Evolutionary conservation across 2,329 filamentous ascomycete genomes (phyloP), one percentile per base, ranked within the genome.

Genomic region (Nemania serpens): DNA sequence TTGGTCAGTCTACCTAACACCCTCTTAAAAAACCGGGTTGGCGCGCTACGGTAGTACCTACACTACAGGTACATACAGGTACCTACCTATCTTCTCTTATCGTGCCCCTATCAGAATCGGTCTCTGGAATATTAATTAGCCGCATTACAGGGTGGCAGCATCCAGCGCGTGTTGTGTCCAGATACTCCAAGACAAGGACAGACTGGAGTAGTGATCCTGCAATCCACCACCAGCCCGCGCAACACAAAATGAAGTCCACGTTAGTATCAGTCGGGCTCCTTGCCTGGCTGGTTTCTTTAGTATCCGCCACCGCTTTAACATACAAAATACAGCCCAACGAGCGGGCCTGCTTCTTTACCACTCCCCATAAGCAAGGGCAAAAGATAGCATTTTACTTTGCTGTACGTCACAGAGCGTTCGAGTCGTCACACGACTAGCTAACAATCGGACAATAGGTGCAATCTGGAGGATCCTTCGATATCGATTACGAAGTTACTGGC

Each of bases 361-460:
- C 87, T 68, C 89, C 94, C 57, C 87, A 93, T 66, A 86, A 90
- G 75, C 84, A 86, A 75, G 89, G 89, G 70, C 87, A 91, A 71
- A 99, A 99, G 85, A 83, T 99, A 69, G 93, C 95, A 51, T 99
- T 99, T 75, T 99, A 99, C 82, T 99, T 99, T 79, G 96, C 95
- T 62, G 95, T 99, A 81, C 68, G 89, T 79, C 18, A 42, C 22
- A 4, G 18, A 13, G 15, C 1, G 17, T 34, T 15, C 1, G 41
- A 29, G 15, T 54, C 42, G 15, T 17, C 62, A 68, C 10, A 68
- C 36, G 15, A 18, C n/a, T 1, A 36, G 37, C 55, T 60, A 22
- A 58, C 62, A 25, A 46, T 36, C 11, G 18, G 9, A 9, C 5
- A 51, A 43, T 65, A 97, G 93, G 93, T 97, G 48, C 95, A 99